A percentile compares a stretch with the other conserved stretches of the same genome.
Conservation (phyloP, 495 filamentous ascomycete genomes). For the Aspergillus wentii region DNA sequence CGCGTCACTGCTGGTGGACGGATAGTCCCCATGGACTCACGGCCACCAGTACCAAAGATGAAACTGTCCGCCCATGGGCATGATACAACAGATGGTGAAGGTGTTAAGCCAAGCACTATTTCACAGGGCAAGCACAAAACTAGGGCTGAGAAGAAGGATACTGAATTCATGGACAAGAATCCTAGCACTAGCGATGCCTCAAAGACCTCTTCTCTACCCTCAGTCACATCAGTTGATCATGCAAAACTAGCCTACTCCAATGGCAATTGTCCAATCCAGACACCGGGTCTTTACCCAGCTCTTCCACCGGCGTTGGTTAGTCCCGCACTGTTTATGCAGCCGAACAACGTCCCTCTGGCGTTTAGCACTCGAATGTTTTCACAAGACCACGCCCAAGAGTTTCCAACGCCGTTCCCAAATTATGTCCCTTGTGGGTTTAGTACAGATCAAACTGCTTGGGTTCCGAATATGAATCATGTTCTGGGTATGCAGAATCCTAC, state of each 20-base stretch:
- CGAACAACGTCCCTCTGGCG: neutral
- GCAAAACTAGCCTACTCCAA: neutral
- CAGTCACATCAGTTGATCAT: conserved; percentile 1
- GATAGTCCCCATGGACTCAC: conserved; percentile 48
- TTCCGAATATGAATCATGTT: conserved; percentile 9
- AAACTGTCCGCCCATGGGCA: conserved; percentile 16
- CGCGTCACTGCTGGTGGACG: conserved; percentile 63
- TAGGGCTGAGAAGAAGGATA: neutral
- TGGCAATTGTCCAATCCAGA: conserved; percentile 3
- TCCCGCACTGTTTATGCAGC: neutral
- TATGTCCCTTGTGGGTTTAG: conserved; percentile 1
- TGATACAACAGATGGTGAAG: conserved; percentile 7
- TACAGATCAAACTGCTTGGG: conserved; percentile 6
- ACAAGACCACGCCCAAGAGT: neutral
- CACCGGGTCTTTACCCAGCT: neutral
- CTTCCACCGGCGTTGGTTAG: neutral
- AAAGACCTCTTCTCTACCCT: neutral
- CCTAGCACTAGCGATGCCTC: neutral
- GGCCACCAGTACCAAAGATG: conserved; percentile 26
- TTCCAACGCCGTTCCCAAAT: conserved; percentile 3
- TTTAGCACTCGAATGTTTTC: neutral
- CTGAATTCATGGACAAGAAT: neutral
- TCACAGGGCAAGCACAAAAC: neutral
- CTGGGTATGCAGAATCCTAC: conserved; percentile 5
- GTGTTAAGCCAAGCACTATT: neutral